phyloP scores from a whole-genome alignment of 352 stramenopile species.

The Phytophthora idaei region DNA sequence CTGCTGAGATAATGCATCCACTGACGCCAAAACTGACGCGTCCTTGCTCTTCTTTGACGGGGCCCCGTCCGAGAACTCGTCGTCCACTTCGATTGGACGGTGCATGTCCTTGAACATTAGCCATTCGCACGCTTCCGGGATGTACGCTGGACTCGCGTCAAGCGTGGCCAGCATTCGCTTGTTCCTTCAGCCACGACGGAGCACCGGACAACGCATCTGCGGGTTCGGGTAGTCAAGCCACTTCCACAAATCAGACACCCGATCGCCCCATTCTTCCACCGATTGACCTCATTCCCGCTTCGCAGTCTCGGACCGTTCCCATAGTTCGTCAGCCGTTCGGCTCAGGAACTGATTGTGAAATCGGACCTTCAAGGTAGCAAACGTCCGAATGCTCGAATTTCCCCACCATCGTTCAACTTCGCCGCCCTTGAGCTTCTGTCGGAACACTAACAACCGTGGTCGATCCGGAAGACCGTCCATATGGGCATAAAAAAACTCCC shows the following conservation, averaged over 20 bases:
- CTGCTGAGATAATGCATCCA: neutral
- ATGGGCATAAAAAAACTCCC: neutral
- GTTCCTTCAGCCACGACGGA: neutral
- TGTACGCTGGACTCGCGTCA: neutral
- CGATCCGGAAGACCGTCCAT: conserved; percentile 2
- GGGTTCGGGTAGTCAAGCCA: neutral
- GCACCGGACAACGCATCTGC: neutral
- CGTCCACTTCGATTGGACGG: neutral
- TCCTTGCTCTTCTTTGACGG: neutral
- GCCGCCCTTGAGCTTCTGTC: neutral
- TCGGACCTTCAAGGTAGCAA: neutral
- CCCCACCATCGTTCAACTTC: conserved; percentile 6
- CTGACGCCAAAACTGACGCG: neutral
- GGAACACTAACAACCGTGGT: neutral
- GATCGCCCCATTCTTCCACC: conserved; percentile 4
- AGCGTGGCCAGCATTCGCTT: neutral
- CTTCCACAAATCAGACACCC: neutral
- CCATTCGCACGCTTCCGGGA: neutral
- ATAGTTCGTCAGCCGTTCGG: neutral
- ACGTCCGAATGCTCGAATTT: conserved; percentile 2
- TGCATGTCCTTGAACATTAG: conserved; percentile 1
- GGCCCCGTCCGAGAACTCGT: neutral
- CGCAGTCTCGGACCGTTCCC: conserved; percentile 1
- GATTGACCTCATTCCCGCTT: neutral
- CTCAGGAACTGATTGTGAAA: conserved; percentile 9